These are phyloP conservation scores for Coemansia sp. DNA, from an alignment of 192 early-diverging fungal genomes.

Conservation along the genomic window DNA sequence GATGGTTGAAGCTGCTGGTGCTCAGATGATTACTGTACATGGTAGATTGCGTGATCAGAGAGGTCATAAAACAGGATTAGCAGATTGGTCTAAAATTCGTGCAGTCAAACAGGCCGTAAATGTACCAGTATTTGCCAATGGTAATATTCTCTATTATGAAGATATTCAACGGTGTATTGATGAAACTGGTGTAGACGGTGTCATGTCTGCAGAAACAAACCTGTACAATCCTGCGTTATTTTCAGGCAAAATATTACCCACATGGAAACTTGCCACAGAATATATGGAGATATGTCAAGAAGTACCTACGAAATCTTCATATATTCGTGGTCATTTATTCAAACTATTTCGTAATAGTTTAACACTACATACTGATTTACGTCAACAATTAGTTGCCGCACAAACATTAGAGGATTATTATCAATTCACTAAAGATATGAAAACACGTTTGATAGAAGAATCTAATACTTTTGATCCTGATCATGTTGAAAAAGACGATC, in stretches of 20 bases:
- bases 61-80: slow-evolving; percentile 92
- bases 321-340: slow-evolving; percentile 87
- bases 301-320: slow-evolving; percentile 63
- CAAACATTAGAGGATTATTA: slow-evolving; percentile 61
- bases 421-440: slow-evolving; percentile 49
- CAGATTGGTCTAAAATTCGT: slow-evolving; percentile 93
- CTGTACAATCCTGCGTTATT: slow-evolving; percentile 92
- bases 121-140: slow-evolving; percentile 96
- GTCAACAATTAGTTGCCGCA: slow-evolving; percentile 66
- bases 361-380: slow-evolving; percentile 74
- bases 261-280: slow-evolving; percentile 81
- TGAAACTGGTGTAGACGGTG: slow-evolving; percentile 85
- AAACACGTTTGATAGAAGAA: slow-evolving; percentile 40
- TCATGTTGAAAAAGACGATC: slow-evolving; percentile 28
- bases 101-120: slow-evolving; percentile 76
- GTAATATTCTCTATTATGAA: slow-evolving; percentile 93
- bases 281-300: slow-evolving; percentile 82
- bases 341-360: slow-evolving; percentile 83
- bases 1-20: slow-evolving; percentile 92
- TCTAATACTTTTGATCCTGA: slow-evolving; percentile 26
- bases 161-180: slow-evolving; percentile 82
- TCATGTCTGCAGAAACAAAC: slow-evolving; percentile 89
- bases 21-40: slow-evolving; percentile 90
- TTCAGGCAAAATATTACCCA: slow-evolving; percentile 60
- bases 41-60: slow-evolving; percentile 95